A percentile compares a stretch with the other conserved stretches of the same genome.
Evolutionary conservation across 345 rosid species (phyloP).

Genomic region (Eucalyptus erythrocorys): DNA sequence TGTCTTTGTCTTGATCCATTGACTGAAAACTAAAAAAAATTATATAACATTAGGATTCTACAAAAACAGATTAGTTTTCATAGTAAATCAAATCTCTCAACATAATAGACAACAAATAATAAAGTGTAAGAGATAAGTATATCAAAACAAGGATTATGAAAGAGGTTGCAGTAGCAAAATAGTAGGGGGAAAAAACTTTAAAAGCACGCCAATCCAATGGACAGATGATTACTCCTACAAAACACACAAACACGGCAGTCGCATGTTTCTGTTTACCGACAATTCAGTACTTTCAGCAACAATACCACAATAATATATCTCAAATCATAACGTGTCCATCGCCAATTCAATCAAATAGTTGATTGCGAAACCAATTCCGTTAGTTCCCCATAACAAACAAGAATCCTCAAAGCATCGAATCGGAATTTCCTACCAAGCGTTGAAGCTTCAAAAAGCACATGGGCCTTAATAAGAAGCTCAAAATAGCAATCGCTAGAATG

Average conservation of each 20-base stretch:
- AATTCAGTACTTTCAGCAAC: background rate
- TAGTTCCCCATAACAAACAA: background rate
- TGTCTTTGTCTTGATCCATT: no score
- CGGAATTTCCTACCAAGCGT: background rate
- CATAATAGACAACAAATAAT: no score
- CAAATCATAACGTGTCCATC: background rate
- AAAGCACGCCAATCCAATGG: background rate
- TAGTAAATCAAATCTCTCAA: no score
- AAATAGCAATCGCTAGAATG: background rate
- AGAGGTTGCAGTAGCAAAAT: background rate
- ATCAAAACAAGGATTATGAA: background rate
- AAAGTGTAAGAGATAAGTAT: background rate
- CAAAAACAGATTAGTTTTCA: no score
- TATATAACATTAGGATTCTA: no score
- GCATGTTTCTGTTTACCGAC: background rate
- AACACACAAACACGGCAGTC: background rate
- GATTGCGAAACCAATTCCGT: background rate
- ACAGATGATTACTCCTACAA: background rate
- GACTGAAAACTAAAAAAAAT: no score
- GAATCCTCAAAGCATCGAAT: background rate
- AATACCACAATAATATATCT: background rate
- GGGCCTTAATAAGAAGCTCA: background rate
- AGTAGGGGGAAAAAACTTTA: background rate
- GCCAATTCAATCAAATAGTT: background rate
- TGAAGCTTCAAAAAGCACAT: background rate